Percentiles rank a stretch among this genome's conserved stretches.
Evolutionary conservation across 257 asterid genomes (phyloP).

Genomic region (Przewalskia tangutica): DNA sequence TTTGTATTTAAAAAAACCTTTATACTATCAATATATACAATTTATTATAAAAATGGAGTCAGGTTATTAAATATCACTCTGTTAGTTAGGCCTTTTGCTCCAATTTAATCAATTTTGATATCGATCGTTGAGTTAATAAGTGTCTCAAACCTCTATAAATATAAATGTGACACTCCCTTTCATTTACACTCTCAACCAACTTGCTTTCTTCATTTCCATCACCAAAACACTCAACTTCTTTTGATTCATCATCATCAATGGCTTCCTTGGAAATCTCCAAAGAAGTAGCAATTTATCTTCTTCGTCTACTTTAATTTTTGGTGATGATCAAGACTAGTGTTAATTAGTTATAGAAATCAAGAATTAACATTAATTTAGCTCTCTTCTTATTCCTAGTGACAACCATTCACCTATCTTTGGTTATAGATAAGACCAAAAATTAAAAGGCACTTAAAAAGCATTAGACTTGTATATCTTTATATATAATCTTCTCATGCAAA

Average conservation of each 20-base stretch:
- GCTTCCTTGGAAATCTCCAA: slow-evolving; percentile 41
- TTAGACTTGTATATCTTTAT: background rate
- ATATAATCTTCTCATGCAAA: slow-evolving; percentile 3
- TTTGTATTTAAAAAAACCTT: too few relatives aligned
- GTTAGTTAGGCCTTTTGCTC: background rate
- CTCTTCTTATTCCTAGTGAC: background rate
- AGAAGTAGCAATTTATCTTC: slow-evolving; percentile 20
- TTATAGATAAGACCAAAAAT: background rate
- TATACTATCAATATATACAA: too few relatives aligned
- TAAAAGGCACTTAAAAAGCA: too few relatives aligned
- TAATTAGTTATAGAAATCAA: background rate
- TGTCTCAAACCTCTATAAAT: slow-evolving; percentile 25
- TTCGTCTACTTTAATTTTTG: background rate
- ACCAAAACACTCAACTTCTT: slow-evolving; percentile 1
- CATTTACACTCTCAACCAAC: slow-evolving; percentile 6
- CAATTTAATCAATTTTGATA: background rate
- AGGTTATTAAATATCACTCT: background rate
- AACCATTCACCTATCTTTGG: background rate
- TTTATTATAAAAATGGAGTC: background rate
- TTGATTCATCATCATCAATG: slow-evolving; percentile 29
- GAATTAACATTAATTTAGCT: background rate
- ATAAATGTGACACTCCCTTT: slow-evolving; percentile 4
- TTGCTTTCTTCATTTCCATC: background rate
- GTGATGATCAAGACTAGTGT: background rate
- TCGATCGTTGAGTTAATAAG: slow-evolving; percentile 9